phyloP scores from a whole-genome alignment of 371 early-diverging fungal species.

The Thermomucor indicae-seudaticae region DNA sequence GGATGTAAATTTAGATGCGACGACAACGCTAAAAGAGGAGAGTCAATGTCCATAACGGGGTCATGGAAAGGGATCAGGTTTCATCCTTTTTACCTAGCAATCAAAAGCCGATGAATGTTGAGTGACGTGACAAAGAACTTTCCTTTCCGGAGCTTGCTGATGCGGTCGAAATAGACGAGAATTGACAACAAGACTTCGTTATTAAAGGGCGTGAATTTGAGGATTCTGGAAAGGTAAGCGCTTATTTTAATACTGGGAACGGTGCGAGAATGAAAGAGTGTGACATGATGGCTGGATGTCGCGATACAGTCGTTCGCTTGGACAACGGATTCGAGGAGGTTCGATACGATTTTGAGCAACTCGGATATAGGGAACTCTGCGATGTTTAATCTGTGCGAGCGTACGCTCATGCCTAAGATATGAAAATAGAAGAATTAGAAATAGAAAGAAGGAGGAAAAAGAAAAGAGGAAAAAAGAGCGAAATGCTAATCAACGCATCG shows the following conservation, averaged over 20 bases:
- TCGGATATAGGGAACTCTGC: slow-evolving; percentile 30
- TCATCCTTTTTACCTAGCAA: slow-evolving; percentile 45
- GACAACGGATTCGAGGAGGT: slow-evolving; percentile 50
- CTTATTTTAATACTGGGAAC: slow-evolving; percentile 69
- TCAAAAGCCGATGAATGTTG: slow-evolving; percentile 80
- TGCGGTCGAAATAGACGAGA: slow-evolving; percentile 86
- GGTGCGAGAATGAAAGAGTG: slow-evolving; percentile 81
- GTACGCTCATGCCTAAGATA: neutral
- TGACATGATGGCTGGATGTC: slow-evolving; percentile 37
- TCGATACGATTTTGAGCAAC: slow-evolving; percentile 42
- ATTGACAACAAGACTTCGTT: slow-evolving; percentile 71
- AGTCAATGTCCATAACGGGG: neutral
- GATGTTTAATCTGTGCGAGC: slow-evolving; percentile 20
- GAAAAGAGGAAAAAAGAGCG: slow-evolving; percentile 6
- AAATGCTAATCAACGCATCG: too few species aligned
- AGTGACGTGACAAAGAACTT: slow-evolving; percentile 61
- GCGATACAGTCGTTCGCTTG: slow-evolving; percentile 66
- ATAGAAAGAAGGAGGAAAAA: slow-evolving; percentile 2
- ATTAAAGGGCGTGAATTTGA: slow-evolving; percentile 77
- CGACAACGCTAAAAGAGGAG: slow-evolving; percentile 51
- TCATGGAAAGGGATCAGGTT: neutral
- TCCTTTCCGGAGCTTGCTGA: slow-evolving; percentile 39
- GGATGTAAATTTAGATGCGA: slow-evolving; percentile 81
- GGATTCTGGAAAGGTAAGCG: slow-evolving; percentile 64
- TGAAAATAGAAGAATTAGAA: neutral